Evolutionary conservation across 176 grass and related monocot genomes (phyloP).

Genomic region (Musa schizocarpa): DNA sequence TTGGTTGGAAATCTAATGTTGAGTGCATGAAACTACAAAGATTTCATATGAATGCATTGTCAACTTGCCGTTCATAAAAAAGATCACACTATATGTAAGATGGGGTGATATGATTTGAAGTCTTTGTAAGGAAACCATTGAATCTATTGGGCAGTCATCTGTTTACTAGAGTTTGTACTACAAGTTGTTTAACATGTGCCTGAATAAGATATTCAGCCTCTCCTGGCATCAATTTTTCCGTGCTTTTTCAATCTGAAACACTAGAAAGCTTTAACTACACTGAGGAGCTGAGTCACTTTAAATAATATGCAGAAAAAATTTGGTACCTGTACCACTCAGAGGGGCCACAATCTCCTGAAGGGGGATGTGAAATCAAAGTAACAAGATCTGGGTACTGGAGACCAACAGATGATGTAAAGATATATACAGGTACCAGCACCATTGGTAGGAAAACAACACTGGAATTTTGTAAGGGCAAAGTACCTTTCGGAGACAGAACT

Average conservation of each 20-base stretch:
- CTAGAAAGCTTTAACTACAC: neutral
- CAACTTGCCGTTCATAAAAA: neutral
- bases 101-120: no score
- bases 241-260: neutral
- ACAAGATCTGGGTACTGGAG: constrained; percentile 41
- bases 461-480: constrained; percentile 36
- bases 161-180: no score
- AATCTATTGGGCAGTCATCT: no score
- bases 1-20: no score
- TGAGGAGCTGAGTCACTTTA: constrained; percentile 15
- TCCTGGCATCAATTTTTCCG: neutral
- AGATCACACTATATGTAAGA: no score
- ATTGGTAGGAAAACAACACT: constrained; percentile 31
- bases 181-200: no score
- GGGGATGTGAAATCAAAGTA: constrained; percentile 17
- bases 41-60: no score
- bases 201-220: neutral
- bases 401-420: constrained; percentile 9
- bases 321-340: constrained; percentile 33
- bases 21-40: no score
- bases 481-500: constrained; percentile 32
- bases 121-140: no score
- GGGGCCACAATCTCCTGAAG: neutral
- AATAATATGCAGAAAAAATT: constrained; percentile 22
- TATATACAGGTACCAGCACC: constrained; percentile 23